These are phyloP conservation scores for Microsporum audouinii DNA, from an alignment of 2,329 filamentous ascomycete genomes.

Conservation along the genomic window DNA sequence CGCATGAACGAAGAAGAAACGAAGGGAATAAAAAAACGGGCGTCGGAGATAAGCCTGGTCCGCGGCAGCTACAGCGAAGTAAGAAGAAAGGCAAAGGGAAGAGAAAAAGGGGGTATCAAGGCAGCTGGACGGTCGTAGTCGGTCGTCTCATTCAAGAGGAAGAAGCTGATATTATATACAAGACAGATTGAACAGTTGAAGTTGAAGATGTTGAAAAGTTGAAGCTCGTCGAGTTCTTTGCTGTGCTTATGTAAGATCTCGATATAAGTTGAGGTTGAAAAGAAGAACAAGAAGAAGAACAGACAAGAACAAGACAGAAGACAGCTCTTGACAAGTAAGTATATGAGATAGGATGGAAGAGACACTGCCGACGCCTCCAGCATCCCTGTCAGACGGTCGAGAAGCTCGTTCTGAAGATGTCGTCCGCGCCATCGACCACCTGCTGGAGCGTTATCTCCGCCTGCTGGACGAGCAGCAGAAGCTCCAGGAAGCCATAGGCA, in stretches of 20 bases:
- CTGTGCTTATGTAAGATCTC: neutral
- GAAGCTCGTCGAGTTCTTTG: neutral
- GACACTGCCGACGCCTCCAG: constrained; percentile 11
- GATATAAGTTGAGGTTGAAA: neutral
- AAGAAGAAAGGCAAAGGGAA: neutral
- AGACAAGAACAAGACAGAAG: neutral
- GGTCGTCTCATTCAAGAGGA: neutral
- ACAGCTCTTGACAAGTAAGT: too few species aligned
- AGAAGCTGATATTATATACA: neutral
- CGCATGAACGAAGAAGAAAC: constrained; percentile 5
- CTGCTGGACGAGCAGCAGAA: constrained; percentile 35
- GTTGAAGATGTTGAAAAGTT: neutral
- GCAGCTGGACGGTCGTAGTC: neutral
- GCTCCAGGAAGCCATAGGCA: constrained; percentile 29
- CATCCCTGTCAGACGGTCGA: constrained; percentile 13
- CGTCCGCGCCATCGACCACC: constrained; percentile 27
- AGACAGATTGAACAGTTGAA: neutral
- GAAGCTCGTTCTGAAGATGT: constrained; percentile 18
- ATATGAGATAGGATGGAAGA: constrained; percentile 4
- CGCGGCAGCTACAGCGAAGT: neutral
- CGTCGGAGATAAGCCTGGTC: constrained; percentile 11
- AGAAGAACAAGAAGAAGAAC: neutral
- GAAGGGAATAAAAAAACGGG: constrained; percentile 3
- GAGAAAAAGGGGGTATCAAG: neutral
- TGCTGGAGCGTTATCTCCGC: constrained; percentile 34